Percentiles rank a stretch among this genome's conserved stretches.
phyloP scores from a whole-genome alignment of 2,329 filamentous ascomycete genomes.

The Trichoderma guizhouense region DNA sequence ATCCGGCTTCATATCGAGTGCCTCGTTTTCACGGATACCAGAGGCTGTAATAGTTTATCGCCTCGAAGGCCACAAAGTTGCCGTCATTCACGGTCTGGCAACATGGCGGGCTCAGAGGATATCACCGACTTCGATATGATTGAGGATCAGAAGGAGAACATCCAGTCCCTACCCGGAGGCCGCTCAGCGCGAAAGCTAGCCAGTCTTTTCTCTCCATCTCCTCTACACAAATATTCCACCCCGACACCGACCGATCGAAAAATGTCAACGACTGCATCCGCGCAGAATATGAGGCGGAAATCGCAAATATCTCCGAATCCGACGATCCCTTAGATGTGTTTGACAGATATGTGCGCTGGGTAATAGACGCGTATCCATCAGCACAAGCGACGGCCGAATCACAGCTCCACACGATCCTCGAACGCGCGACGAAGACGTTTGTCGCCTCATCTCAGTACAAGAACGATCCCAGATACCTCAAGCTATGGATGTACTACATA shows the following conservation, averaged over 20 bases:
- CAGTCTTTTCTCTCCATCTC: constrained; percentile 70
- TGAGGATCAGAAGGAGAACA: constrained; percentile 96
- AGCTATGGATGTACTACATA: constrained; percentile 92
- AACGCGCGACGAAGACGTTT: constrained; percentile 89
- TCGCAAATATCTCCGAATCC: constrained; percentile 74
- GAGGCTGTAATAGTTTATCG: background rate
- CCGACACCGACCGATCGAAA: constrained; percentile 67
- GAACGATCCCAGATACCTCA: constrained; percentile 91
- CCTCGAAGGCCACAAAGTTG: background rate
- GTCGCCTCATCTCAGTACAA: constrained; percentile 83
- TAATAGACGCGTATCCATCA: constrained; percentile 88
- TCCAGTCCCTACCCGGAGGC: constrained; percentile 83
- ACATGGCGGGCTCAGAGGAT: constrained; percentile 51
- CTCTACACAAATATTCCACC: constrained; percentile 54
- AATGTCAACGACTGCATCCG: constrained; percentile 77
- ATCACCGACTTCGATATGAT: constrained; percentile 83
- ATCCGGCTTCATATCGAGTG: background rate
- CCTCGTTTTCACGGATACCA: background rate
- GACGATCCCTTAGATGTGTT: constrained; percentile 95
- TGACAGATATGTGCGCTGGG: constrained; percentile 97
- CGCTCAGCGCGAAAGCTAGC: constrained; percentile 87
- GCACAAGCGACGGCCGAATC: constrained; percentile 89
- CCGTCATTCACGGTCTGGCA: constrained; percentile 27
- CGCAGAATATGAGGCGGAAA: constrained; percentile 80
- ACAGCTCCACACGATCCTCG: constrained; percentile 82